Evolutionary conservation across 352 stramenopile genomes (phyloP).

Genomic region (Pythium scleroteichum): DNA sequence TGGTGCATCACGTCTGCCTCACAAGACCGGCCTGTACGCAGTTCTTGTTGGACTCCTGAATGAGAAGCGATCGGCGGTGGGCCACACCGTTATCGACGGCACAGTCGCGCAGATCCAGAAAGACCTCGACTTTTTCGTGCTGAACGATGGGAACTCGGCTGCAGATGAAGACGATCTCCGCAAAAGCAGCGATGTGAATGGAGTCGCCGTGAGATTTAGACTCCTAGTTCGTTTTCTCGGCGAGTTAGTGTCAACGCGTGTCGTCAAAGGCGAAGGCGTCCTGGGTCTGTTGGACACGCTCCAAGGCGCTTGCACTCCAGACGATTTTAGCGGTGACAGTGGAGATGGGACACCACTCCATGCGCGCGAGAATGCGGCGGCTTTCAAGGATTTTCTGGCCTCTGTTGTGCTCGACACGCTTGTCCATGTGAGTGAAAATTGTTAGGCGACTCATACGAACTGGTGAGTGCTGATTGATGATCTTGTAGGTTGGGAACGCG

Average conservation of each 20-base stretch:
- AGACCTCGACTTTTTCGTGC: constrained; percentile 58
- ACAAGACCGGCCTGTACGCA: constrained; percentile 76
- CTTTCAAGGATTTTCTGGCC: constrained; percentile 81
- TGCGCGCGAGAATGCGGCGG: constrained; percentile 46
- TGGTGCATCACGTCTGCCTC: constrained; percentile 46
- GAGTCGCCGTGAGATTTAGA: constrained; percentile 49
- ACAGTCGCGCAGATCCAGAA: constrained; percentile 43
- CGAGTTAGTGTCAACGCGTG: constrained; percentile 52
- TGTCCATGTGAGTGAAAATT: constrained; percentile 38
- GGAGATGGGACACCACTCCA: constrained; percentile 39
- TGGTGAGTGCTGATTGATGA: neutral
- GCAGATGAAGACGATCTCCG: constrained; percentile 40
- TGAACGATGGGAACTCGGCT: constrained; percentile 13
- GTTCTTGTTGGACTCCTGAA: constrained; percentile 71
- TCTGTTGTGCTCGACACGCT: constrained; percentile 71
- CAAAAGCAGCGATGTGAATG: constrained; percentile 25
- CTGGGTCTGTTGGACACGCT: constrained; percentile 60
- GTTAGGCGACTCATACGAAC: neutral
- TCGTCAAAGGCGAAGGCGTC: constrained; percentile 65
- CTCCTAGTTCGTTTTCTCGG: constrained; percentile 68
- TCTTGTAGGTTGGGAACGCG: constrained; percentile 35
- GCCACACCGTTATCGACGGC: constrained; percentile 46
- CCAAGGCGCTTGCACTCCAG: constrained; percentile 59
- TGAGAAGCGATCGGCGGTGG: constrained; percentile 56
- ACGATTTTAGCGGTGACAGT: constrained; percentile 55